Conservation (phyloP, 106 monocot species). For the Dactylorhiza incarnata region DNA sequence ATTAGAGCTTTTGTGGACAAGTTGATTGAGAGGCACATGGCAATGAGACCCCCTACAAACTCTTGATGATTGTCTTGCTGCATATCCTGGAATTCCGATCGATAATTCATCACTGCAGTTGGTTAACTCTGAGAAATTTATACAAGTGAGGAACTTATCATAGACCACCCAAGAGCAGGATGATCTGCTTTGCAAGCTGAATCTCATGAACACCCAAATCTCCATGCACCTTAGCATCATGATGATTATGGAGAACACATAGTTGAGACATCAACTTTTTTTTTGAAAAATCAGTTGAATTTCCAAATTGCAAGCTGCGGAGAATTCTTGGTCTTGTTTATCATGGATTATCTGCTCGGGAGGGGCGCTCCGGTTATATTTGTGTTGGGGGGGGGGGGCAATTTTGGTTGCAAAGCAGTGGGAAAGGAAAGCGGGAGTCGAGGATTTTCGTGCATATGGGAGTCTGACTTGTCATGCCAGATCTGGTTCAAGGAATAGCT, state of each 20-base stretch:
- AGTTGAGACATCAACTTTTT: background rate
- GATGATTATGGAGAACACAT: background rate
- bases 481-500: background rate
- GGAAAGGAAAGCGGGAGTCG: background rate
- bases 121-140: background rate
- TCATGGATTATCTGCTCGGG: background rate
- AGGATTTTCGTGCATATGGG: slow-evolving; percentile 6
- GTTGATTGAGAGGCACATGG: slow-evolving; percentile 76
- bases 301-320: background rate
- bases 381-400: background rate
- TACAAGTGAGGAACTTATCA: background rate
- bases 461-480: slow-evolving; percentile 1
- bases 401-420: background rate
- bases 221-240: background rate
- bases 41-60: slow-evolving; percentile 29
- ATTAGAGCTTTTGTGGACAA: slow-evolving; percentile 87
- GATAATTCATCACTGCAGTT: background rate
- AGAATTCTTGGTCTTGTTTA: background rate
- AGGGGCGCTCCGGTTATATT: background rate
- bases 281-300: background rate
- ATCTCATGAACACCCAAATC: background rate
- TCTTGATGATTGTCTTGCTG: slow-evolving; percentile 20
- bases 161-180: background rate
- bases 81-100: background rate
- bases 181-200: background rate